These are phyloP conservation scores for Mucor saturninus DNA, from an alignment of 371 early-diverging fungal genomes.

Conservation along the genomic window DNA sequence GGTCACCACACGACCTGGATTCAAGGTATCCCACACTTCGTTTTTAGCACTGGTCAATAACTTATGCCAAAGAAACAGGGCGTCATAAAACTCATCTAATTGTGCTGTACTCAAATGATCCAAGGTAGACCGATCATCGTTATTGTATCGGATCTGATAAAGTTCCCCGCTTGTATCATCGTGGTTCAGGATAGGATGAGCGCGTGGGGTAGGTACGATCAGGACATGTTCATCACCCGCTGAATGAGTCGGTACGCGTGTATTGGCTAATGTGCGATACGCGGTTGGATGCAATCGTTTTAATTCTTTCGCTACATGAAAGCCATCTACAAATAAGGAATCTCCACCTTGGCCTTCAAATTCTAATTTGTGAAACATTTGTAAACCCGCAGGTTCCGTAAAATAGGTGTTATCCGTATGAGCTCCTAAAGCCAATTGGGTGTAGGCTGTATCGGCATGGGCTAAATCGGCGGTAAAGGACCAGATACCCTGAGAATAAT, in stretches of 20 bases:
- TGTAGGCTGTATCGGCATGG: constrained; percentile 91
- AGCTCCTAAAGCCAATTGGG: constrained; percentile 74
- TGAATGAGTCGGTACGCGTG: constrained; percentile 72
- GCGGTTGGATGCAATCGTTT: constrained; percentile 62
- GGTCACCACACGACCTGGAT: constrained; percentile 76
- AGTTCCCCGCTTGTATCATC: constrained; percentile 57
- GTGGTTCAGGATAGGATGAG: constrained; percentile 72
- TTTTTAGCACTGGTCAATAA: constrained; percentile 62
- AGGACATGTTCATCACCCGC: constrained; percentile 79
- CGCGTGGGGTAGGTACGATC: constrained; percentile 72
- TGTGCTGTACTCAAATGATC: constrained; percentile 55
- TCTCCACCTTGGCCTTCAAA: constrained; percentile 80
- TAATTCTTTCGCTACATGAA: constrained; percentile 71
- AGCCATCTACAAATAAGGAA: constrained; percentile 86
- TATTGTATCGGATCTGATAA: constrained; percentile 85
- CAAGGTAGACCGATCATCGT: constrained; percentile 81
- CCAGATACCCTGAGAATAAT: constrained; percentile 85
- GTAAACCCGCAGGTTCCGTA: constrained; percentile 86
- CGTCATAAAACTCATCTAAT: constrained; percentile 73
- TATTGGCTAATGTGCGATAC: constrained; percentile 67
- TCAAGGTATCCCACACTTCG: constrained; percentile 72
- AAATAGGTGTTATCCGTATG: constrained; percentile 95
- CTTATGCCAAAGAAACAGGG: constrained; percentile 74
- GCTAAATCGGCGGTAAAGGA: constrained; percentile 81
- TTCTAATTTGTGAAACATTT: constrained; percentile 86